Base-by-base conservation (phyloP, 441 rosid genomes). In the Manihot esculenta region DNA sequence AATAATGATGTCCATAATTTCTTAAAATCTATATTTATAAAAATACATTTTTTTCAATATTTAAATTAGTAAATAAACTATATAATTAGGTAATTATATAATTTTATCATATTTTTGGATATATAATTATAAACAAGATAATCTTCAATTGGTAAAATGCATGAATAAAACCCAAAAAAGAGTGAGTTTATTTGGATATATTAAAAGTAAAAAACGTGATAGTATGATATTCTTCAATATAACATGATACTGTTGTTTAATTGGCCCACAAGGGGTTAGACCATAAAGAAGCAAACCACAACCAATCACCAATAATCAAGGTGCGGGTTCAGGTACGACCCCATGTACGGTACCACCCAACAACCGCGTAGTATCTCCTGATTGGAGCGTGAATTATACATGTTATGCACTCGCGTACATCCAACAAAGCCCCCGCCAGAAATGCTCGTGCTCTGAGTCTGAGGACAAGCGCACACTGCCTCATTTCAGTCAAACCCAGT, bases 341-440 rank as follows among this genome's bases (percentile, higher is more conserved):
- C 71, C 62, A 57, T 45, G 85, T 76, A 82, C 84, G 84, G 77
- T 68, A 54, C 68, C 60, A 64, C 64, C 62, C 73, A 68, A 74
- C 74, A 72, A 57, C n/a, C 18, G 51, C 51, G 13, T 56, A 5
- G 20, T 18, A 17, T 23, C n/a, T 54, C 10, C 64, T 64, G 18
- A 74, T 72, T 77, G 75, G 81, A 21, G 15, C 13, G 78, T 80
- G 80, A 0, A 0, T 0, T 1, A 0, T 75, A 80, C 81, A 62
- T 51, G 26, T 76, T 11, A 2, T 3, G 1, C 7, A 21, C 2
- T 41, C 58, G 70, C 78, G 76, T 76, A 49, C 21, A 26, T 5
- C 17, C 7, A 23, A 38, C 18, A 33, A 48, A 18, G 10, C 30
- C 62, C 24, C 7, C 63, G 21, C 63, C 61, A 33, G n/a, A 71